Evolutionary conservation across 2,329 filamentous ascomycete species (phyloP), one percentile per base, ranked within the genome.

Genomic region (Ascochyta fabae): DNA sequence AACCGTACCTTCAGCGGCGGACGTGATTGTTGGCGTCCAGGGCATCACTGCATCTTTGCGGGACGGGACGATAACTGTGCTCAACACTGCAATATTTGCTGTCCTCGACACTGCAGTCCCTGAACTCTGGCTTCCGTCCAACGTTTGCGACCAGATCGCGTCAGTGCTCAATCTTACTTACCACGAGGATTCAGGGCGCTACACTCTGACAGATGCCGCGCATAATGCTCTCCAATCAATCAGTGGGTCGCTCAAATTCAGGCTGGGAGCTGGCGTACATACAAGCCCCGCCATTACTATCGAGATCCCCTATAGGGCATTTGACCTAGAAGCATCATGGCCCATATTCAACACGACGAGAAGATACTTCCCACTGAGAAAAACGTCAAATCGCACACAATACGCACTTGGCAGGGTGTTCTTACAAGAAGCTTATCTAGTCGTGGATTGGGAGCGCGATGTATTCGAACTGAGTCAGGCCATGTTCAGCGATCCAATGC

Each of bases 401-500:
- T 83, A 85, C 68, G 83, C 87, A 13, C 81, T 91, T 35, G 88
- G 88, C 9, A 81, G 88, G 34, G 82, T 85, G 0, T 91, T 91
- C 61, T 75, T 91, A 48, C 88, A 91, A 68, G 88, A 91, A 71
- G 83, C 88, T 2, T 82, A 82, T 55, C 53, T 83, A 45, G 74
- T 73, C 3, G 79, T 81, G 9, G 79, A 82, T 57, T 82, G 78
- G 71, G 79, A 82, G 59, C 74, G 77, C n/a, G 66, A 74, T 27
- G 75, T 74, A 34, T 82, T 82, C 69, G 79, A 78, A 29, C 66
- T 83, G 78, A 78, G 33, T 66, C 82, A 4, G 78, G 74, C n/a
- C 78, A 77, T 50, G 56, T 65, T 55, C 63, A 65, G 40, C 75
- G 68, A 65, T 59, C 56, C 2, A 67, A 64, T 51, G 69, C 77